Conservation (phyloP, 2,329 filamentous ascomycete species). For the Ceratocystis variospora region DNA sequence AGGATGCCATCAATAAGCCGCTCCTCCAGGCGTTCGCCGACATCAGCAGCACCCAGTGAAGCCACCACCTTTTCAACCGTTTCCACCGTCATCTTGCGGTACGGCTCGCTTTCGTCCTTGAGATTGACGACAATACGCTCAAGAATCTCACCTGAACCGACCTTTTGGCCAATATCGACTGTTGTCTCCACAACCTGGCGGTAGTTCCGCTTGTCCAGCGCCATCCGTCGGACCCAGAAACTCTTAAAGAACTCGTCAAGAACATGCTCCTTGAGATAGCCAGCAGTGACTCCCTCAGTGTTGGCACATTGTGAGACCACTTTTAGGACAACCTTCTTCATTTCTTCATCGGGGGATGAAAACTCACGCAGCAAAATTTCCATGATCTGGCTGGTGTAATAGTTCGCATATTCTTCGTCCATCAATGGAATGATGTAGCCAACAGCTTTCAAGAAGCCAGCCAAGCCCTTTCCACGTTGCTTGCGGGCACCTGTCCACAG, state of each 20-base stretch:
- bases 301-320: conserved; percentile 91
- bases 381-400: conserved; percentile 98
- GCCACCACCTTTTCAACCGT: conserved; percentile 95
- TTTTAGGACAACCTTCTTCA: conserved; percentile 99
- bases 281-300: conserved; percentile 86
- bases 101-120: conserved; percentile 95
- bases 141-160: conserved; percentile 90
- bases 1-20: conserved; percentile 89
- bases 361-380: conserved; percentile 94
- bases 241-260: conserved; percentile 95
- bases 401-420: conserved; percentile 99
- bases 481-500: conserved; percentile 94
- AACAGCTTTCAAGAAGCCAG: conserved; percentile 91
- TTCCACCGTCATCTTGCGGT: conserved; percentile 98
- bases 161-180: conserved; percentile 91
- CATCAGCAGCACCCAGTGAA: conserved; percentile 82
- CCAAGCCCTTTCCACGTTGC: conserved; percentile 89
- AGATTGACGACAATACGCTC: conserved; percentile 88
- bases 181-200: conserved; percentile 96
- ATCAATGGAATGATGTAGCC: conserved; percentile 97
- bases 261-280: conserved; percentile 89
- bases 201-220: conserved; percentile 93
- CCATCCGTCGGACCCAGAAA: conserved; percentile 97
- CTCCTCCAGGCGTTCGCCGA: conserved; percentile 84
- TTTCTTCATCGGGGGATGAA: conserved; percentile 92